These are phyloP conservation scores for Cercospora sp. DNA, from an alignment of 2,329 filamentous ascomycete species.

Conservation along the genomic window DNA sequence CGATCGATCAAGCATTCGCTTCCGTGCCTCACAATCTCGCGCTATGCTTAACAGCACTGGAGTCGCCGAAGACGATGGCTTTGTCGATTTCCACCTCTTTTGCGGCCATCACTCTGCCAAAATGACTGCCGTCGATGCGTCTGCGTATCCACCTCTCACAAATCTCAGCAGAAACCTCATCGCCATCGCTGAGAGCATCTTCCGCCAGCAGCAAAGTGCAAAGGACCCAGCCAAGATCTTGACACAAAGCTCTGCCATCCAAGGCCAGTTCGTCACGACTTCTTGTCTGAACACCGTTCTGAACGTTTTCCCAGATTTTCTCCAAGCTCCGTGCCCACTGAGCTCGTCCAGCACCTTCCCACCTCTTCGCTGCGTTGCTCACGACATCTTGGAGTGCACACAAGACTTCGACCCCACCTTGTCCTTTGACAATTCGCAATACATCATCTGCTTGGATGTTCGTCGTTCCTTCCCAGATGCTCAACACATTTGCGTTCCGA, in stretches of 20 bases:
- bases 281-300: not conserved
- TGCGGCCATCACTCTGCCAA: not conserved
- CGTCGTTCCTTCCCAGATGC: conserved; percentile 74
- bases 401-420: not conserved
- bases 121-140: not conserved
- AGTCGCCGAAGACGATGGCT: conserved; percentile 2
- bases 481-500: conserved; percentile 63
- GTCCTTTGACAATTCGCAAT: conserved; percentile 43
- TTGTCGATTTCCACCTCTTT: not conserved
- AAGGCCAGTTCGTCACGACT: conserved; percentile 6
- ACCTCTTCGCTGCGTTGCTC: not conserved
- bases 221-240: conserved; percentile 18
- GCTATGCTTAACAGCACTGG: not conserved
- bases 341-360: not conserved
- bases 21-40: conserved; percentile 3
- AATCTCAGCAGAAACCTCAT: conserved; percentile 3
- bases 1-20: not conserved
- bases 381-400: not conserved
- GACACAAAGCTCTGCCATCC: conserved; percentile 11
- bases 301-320: not conserved
- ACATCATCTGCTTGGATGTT: conserved; percentile 64
- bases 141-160: conserved; percentile 5
- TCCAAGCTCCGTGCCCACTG: not conserved
- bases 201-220: conserved; percentile 18
- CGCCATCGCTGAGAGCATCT: conserved; percentile 15